Evolutionary conservation across 345 rosid genomes (phyloP).

Genomic region (Arabis alpina): DNA sequence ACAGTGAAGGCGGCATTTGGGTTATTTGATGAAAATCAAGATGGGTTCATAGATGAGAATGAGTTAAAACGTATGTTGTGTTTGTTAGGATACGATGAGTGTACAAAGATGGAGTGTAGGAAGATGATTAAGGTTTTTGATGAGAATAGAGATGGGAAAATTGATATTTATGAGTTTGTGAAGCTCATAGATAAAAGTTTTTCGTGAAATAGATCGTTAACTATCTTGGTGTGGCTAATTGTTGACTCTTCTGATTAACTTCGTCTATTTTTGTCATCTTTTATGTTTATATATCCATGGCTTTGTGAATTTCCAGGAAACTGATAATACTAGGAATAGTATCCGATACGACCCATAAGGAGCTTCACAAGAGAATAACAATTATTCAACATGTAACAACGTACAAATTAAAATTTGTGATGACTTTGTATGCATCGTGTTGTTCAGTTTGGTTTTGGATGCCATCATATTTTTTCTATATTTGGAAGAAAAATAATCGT

Average conservation of each 20-base stretch:
- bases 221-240: background rate
- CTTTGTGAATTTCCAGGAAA: background rate
- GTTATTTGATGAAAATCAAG: conserved; percentile 62
- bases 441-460: background rate
- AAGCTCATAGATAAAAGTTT: conserved; percentile 55
- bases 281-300: background rate
- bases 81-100: conserved; percentile 45
- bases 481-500: too few species aligned
- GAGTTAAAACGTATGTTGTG: conserved; percentile 53
- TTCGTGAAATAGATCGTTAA: conserved; percentile 13
- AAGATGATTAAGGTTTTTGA: conserved; percentile 60
- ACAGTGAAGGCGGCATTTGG: conserved; percentile 56
- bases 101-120: conserved; percentile 59
- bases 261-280: background rate
- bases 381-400: background rate
- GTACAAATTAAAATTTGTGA: background rate
- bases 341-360: background rate
- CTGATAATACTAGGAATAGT: background rate
- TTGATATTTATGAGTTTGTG: conserved; percentile 59
- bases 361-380: background rate
- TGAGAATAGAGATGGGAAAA: conserved; percentile 54
- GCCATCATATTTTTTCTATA: background rate
- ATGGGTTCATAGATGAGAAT: conserved; percentile 66
- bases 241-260: background rate
- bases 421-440: background rate